These are phyloP conservation scores for Aspergillus latus DNA, from an alignment of 2,329 filamentous ascomycete genomes.

Conservation along the genomic window DNA sequence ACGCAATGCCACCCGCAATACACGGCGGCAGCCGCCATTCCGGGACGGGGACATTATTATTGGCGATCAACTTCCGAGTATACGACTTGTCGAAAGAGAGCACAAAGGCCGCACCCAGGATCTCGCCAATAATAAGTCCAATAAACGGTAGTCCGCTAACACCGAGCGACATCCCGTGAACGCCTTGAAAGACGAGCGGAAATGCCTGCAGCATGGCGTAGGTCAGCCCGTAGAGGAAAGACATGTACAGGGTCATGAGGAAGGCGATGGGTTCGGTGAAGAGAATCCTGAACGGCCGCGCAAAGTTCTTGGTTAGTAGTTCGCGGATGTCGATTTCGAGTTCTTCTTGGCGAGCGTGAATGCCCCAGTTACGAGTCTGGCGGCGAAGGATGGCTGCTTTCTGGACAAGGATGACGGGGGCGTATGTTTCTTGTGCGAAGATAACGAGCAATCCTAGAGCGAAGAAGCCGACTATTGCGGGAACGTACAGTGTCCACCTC, in stretches of 20 bases:
- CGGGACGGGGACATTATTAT: conserved; percentile 22
- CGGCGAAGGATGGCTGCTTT: conserved; percentile 23
- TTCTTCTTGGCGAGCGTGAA: conserved; percentile 25
- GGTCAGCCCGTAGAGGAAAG: conserved; percentile 25
- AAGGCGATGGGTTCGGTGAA: conserved; percentile 28
- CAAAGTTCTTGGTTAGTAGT: conserved; percentile 23
- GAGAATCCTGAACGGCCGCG: conserved; percentile 24
- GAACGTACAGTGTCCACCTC: conserved; percentile 52
- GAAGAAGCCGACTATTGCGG: conserved; percentile 52
- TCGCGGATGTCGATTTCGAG: conserved; percentile 22
- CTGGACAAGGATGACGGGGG: conserved; percentile 36
- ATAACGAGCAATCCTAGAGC: conserved; percentile 33
- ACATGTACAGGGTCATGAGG: conserved; percentile 28
- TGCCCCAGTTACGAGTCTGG: conserved; percentile 25
- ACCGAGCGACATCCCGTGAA: conserved; percentile 20
- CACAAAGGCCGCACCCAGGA: conserved; percentile 20
- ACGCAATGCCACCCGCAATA: conserved; percentile 22
- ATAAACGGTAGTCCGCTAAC: conserved; percentile 22
- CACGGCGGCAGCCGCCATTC: conserved; percentile 27
- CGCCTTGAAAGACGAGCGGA: conserved; percentile 22
- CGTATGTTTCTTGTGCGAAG: conserved; percentile 55
- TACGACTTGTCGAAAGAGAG: conserved; percentile 20
- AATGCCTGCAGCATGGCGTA: conserved; percentile 26
- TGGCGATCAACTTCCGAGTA: conserved; percentile 19
- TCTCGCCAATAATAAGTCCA: conserved; percentile 21